Evolutionary conservation across 768 basidiomycete species (phyloP), one percentile per base, ranked within the genome.

Genomic region (Agaricus sinodeliciosus): DNA sequence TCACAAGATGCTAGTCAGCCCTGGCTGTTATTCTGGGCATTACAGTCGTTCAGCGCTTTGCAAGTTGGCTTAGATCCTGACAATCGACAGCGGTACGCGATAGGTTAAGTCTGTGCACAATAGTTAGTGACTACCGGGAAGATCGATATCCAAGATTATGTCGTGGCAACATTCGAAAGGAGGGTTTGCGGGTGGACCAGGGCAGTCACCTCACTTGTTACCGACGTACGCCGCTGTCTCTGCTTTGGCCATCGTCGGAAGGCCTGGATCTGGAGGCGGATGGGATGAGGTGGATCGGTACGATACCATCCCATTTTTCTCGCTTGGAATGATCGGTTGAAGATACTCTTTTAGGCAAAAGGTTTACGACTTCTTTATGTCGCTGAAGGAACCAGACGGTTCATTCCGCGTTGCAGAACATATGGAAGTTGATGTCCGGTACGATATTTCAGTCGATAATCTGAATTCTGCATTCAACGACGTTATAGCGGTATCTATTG

Each of bases 401-500:
- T 93, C 93, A 0, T 98, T 97, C 67, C 76, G 88, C 16, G 96
- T 98, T 9, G 81, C 90, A 13, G 75, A 82, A 42, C 80, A 91
- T 49, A 90, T 84, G 12, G 96, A 99, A 66, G 87, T 98, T 12
- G 96, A 99, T 63, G 92, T 96, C 47, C 82, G 94, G 90, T 92
- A 58, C 51, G 77, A 68, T 45, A 45, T 11, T 15, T 43, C 39
- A 7, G 40, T 12, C 19, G 8, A 37, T 39, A 19, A 22, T 2
- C 45, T 27, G 31, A 1, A 13, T 3, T 13, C 28, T 39, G 28
- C 4, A 25, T 25, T 43, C 15, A 49, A 34, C 9, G 12, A 5
- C 16, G 31, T n/a, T 5, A 31, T 13, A 93, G 94, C n/a, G 96
- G 94, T 0, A 86, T 89, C 27, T 99, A 98, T 64, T 96, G 95